Base-by-base conservation (phyloP, 805 yeast genomes). In the Saccharomycopsis sp. region DNA sequence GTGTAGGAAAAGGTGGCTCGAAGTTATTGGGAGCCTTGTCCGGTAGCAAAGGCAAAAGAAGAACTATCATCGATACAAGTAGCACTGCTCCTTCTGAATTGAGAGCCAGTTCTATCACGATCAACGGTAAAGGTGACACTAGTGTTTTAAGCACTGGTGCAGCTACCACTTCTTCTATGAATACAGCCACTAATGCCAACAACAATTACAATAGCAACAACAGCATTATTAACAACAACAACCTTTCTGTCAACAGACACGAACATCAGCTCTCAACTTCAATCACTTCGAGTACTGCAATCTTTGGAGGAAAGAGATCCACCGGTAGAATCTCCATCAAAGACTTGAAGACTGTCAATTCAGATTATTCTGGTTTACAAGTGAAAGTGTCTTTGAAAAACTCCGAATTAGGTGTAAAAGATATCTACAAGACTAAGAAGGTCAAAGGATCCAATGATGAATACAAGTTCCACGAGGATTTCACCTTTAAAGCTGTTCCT, bases 401-500 rank as follows among this genome's bases (percentile, higher is more conserved):
- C 49, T 69, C 72, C 73, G 59, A 59, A 3, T 51, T 54, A 3
- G 77, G 75, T 15, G 70, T 70, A 52, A 86, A 82, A 66, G 87
- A 80, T 52, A 66, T 93, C 44, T 80, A 76, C 73, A 86, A 83
- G 69, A 85, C 97, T 0, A 82, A 84, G 70, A 68, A 77, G 20
- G 68, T 73, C 56, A 88, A 87, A 65, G 71, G 79, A 14, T 69
- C 71, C 52, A 71, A 73, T 7, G 73, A 73, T 5, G 85, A 84
- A 0, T 74, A 75, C 54, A 73, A 69, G 58, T 85, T 86, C 82
- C 78, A 82, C 60, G 97, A 89, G 67, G 75, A 83, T 20, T 75
- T 79, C 60, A 76, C 84, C 2, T 87, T 92, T 74, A 83, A 80
- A 66, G 85, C 93, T 3, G 75, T 85, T 2, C 71, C 84, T 2